Base-by-base conservation (phyloP, 805 yeast genomes). In the Kuraishia ogatae region DNA sequence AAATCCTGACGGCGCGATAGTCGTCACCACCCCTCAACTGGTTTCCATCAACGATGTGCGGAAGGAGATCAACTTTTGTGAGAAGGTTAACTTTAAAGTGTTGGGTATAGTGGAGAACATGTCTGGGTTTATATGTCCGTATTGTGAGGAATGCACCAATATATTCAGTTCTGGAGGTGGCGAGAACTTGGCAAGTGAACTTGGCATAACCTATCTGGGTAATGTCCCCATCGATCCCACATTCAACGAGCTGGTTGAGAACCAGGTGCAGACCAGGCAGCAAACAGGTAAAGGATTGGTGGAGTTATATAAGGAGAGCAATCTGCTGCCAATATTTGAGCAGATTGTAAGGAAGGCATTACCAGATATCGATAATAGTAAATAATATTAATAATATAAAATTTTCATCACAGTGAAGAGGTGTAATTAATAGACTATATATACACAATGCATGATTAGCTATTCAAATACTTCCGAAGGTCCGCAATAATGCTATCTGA, bases 151-250 rank as follows among this genome's bases (percentile, higher is more conserved):
- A 65, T 86, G 93, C 66, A 91, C 97, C 2, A 85, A 92, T 66
- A 88, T 94, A 23, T 94, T 94, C 67, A 89, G 94, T 60, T 81
- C 87, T 53, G 99, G 98, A 8, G 99, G 99, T 26, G 99, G 99
- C 2, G 68, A 78, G 60, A 71, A 69, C 17, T 72, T 94, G 51
- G 85, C 97, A n/a, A 71, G 74, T 29, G 79, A 80, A 50, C 77
- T 82, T 56, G 70, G 74, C 3, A 71, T 94, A 35, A 81, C 83
- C 7, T 91, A 85, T 62, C 71, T 96, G 59, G 99, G 98, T 0
- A 83, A 83, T 54, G 83, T 94, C 3, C 99, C 99, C 0, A 89
- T 94, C 26, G 98, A 94, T 65, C 98, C 99, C 1, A 78, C 77
- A 52, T 94, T 96, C 72, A 93, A 89, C 43, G 90, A 89, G 61